phyloP scores from a whole-genome alignment of 306 rosid genomes.

The Pterocarpus santalinus region DNA sequence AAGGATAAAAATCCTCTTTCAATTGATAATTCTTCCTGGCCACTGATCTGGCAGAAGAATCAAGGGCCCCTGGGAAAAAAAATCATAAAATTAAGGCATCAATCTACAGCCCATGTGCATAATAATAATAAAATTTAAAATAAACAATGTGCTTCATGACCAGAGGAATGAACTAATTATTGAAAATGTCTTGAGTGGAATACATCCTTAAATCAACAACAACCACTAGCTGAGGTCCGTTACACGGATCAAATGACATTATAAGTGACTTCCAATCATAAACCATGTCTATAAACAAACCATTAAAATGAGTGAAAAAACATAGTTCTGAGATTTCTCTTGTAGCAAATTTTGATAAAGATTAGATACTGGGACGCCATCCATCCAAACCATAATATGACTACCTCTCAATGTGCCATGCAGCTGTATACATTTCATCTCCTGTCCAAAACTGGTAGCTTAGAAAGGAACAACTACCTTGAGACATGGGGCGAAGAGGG shows the following conservation, averaged over 20 bases:
- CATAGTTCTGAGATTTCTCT: not conserved
- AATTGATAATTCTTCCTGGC: conserved; percentile 47
- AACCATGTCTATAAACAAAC: not conserved
- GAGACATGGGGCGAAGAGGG: conserved; percentile 86
- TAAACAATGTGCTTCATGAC: conserved; percentile 1
- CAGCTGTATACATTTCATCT: not conserved
- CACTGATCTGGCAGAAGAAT: conserved; percentile 56
- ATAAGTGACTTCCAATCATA: not conserved
- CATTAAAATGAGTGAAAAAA: not conserved
- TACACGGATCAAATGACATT: not conserved
- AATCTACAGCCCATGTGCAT: conserved; percentile 41
- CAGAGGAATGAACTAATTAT: not conserved
- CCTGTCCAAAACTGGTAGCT: not conserved
- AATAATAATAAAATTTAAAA: not conserved
- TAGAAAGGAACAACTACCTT: conserved; percentile 60
- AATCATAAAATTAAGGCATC: conserved; percentile 47
- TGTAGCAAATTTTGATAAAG: not conserved
- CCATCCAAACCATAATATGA: not conserved
- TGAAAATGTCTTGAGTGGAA: not conserved
- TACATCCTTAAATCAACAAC: not conserved
- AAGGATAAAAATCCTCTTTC: conserved; percentile 56
- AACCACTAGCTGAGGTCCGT: not conserved
- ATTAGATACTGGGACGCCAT: not conserved
- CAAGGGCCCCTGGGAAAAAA: conserved; percentile 61
- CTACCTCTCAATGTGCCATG: not conserved